Evolutionary conservation across 352 stramenopile genomes (phyloP).

Genomic region (Pythium monospermum): DNA sequence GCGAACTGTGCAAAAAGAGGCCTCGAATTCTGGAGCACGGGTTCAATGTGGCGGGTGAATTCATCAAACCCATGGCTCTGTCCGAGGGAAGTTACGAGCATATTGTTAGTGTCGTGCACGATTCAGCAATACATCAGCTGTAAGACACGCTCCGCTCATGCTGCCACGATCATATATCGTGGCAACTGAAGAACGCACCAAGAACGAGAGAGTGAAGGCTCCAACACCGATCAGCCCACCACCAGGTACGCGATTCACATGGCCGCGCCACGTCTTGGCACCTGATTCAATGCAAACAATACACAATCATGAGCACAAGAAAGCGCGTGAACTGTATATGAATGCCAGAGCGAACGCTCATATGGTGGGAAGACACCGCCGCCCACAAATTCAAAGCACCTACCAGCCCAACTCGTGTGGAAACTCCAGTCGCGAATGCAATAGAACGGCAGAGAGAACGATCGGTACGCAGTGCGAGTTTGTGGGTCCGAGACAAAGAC

Average conservation of each 20-base stretch:
- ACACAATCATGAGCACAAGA: background rate
- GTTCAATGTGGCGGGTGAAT: constrained; percentile 60
- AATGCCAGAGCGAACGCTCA: too few species aligned
- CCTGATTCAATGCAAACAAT: constrained; percentile 23
- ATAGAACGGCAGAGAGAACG: constrained; percentile 77
- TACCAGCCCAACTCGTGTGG: constrained; percentile 56
- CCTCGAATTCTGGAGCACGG: constrained; percentile 55
- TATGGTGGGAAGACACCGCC: too few species aligned
- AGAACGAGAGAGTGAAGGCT: constrained; percentile 52
- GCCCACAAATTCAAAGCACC: too few species aligned
- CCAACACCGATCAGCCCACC: constrained; percentile 62
- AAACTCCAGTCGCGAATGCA: constrained; percentile 72
- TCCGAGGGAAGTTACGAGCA: too few species aligned
- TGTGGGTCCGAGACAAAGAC: constrained; percentile 53
- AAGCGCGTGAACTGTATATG: too few species aligned
- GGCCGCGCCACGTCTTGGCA: constrained; percentile 54
- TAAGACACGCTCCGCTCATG: background rate
- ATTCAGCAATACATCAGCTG: background rate
- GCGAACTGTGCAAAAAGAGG: constrained; percentile 46
- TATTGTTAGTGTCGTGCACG: too few species aligned
- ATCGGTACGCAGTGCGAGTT: constrained; percentile 43
- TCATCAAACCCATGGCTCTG: constrained; percentile 74
- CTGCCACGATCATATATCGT: background rate
- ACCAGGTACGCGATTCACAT: constrained; percentile 65
- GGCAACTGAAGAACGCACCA: constrained; percentile 24